These are phyloP conservation scores for Ophryocystis elektroscirrha DNA, from an alignment of 169 alveolate genomes.

Conservation along the genomic window DNA sequence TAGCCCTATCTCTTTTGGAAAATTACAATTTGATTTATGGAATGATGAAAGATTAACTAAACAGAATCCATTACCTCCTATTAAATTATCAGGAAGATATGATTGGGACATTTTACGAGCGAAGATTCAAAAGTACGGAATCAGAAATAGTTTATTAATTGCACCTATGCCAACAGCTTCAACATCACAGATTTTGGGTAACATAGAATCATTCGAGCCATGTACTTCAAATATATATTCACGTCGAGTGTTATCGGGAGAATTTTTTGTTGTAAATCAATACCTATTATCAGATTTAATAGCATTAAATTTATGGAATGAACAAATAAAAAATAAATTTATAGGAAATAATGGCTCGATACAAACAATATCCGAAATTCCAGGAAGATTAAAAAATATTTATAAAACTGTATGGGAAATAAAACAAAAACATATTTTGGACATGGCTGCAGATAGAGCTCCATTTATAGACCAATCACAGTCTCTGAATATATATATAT, in stretches of 20 bases:
- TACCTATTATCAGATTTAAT: slow-evolving; percentile 80
- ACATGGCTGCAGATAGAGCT: slow-evolving; percentile 84
- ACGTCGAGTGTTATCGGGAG: slow-evolving; percentile 90
- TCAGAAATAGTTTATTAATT: slow-evolving; percentile 78
- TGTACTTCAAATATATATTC: slow-evolving; percentile 85
- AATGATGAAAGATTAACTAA: slow-evolving; percentile 28
- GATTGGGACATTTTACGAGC: slow-evolving; percentile 77
- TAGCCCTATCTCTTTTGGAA: slow-evolving; percentile 82
- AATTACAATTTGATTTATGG: slow-evolving; percentile 92
- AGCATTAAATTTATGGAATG: slow-evolving; percentile 73
- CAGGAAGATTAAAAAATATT: slow-evolving; percentile 57
- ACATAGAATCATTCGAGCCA: slow-evolving; percentile 95
- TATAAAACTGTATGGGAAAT: slow-evolving; percentile 97
- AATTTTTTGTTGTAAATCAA: slow-evolving; percentile 55
- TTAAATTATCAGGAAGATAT: slow-evolving; percentile 35
- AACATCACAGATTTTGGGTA: slow-evolving; percentile 82
- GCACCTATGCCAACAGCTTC: slow-evolving; percentile 99
- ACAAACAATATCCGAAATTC: slow-evolving; percentile 64
- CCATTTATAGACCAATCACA: slow-evolving; percentile 44
- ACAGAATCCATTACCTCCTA: background rate
- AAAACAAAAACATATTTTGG: slow-evolving; percentile 74
- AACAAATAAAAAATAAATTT: slow-evolving; percentile 66
- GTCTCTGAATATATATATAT: slow-evolving; percentile 77
- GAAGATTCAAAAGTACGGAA: slow-evolving; percentile 63
- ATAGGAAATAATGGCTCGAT: slow-evolving; percentile 83